Evolutionary conservation across 495 filamentous ascomycete species (phyloP), one percentile per base, ranked within the genome.

Genomic region (Xylaria grammica): DNA sequence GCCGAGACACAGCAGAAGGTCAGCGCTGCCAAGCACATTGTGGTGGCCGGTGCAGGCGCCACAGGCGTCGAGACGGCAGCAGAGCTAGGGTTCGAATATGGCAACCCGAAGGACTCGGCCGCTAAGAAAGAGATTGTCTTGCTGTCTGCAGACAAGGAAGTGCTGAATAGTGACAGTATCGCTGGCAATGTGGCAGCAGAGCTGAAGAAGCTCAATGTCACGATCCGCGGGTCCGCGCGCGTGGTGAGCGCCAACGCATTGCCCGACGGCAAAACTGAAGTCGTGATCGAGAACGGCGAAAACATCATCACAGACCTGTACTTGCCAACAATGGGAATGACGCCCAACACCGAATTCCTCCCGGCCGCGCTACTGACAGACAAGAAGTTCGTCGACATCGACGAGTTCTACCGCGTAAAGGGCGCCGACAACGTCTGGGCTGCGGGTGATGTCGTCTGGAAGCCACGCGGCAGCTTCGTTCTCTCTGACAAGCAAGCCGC

Each of bases 341-440:
- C 79, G 0, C 85, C 89, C 46, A 91, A 91, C 78, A 85, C 82
- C 49, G 78, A 77, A 19, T 91, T 84, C 74, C 69, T 91, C 20
- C 78, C 85, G 4, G 67, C 72, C 10, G 64, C 76, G 26, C 72
- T 85, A 49, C 79, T 90, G 4, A 81, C 83, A 38, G 60, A 72
- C 10, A 65, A 72, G 27, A 84, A 82, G 34, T 87, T 80, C 74
- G 82, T 90, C 64, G 62, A 73, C 36, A 83, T 89, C 17, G 82
- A 89, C 64, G 79, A 83, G 29, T 78, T 82, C 68, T 75, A 89
- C 63, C 81, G 76, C 7, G 84, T 86, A 10, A 66, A 71, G 46
- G 79, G 70, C 7, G 64, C 78, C 4, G 60, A 68, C 11, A 78
- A 79, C 48, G 79, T 86, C 34, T 88, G 84, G 79, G 83, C 82